phyloP scores from a whole-genome alignment of 805 yeast species.

The Metschnikowia drakensbergensis region DNA sequence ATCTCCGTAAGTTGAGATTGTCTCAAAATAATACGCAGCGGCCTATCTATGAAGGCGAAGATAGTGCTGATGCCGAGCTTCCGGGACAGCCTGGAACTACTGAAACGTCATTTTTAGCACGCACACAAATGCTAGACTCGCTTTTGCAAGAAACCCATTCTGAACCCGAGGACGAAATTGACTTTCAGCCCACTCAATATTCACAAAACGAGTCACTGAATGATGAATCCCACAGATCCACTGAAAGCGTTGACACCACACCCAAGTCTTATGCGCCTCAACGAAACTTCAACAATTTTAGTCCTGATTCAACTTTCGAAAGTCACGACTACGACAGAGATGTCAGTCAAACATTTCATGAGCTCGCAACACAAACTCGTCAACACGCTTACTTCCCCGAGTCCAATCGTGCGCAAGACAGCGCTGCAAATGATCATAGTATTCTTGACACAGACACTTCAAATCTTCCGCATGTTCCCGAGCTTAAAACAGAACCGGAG shows the following conservation, averaged over 20 bases:
- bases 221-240: neutral
- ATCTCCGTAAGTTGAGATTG: neutral
- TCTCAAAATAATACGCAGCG: neutral
- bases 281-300: constrained; percentile 7
- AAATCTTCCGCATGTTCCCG: neutral
- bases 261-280: neutral
- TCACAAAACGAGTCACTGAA: neutral
- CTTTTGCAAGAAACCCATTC: neutral
- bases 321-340: constrained; percentile 8
- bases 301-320: constrained; percentile 13
- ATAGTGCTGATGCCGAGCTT: neutral
- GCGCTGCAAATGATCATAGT: no score
- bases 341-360: constrained; percentile 10
- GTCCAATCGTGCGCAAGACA: neutral
- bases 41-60: neutral
- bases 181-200: neutral
- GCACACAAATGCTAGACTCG: neutral
- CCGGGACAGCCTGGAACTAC: no score
- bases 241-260: neutral
- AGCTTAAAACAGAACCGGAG: neutral
- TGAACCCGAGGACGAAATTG: neutral
- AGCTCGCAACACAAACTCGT: constrained; percentile 13
- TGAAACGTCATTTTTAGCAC: constrained; percentile 1
- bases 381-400: neutral
- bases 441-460: neutral